Percentiles rank a stretch among this genome's conserved stretches.
These are phyloP conservation scores for Backusella circina DNA, from an alignment of 192 early-diverging fungal genomes.

Conservation along the genomic window DNA sequence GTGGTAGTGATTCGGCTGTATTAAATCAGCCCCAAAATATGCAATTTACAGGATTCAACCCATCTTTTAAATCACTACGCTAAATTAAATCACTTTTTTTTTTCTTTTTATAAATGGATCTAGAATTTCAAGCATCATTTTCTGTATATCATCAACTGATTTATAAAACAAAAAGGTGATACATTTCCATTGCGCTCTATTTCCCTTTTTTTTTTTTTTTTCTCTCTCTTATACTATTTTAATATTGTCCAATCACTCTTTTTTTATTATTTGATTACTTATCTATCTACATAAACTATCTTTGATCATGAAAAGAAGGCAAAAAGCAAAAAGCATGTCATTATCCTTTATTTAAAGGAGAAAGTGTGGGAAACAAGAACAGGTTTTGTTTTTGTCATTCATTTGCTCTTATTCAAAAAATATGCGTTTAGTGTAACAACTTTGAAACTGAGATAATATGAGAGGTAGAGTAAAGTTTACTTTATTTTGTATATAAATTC, in stretches of 20 bases:
- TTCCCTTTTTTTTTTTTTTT: too few relatives aligned
- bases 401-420: neutral
- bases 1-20: neutral
- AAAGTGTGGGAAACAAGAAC: neutral
- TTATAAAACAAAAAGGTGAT: too few relatives aligned
- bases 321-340: neutral
- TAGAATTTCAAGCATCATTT: neutral
- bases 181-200: too few relatives aligned
- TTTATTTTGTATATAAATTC: neutral
- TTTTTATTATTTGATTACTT: too few relatives aligned
- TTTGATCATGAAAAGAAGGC: neutral
- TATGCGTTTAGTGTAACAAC: neutral
- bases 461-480: neutral
- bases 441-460: slow-evolving; percentile 2
- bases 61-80: neutral
- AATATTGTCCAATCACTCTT: neutral
- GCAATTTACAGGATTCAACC: neutral
- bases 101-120: too few relatives aligned
- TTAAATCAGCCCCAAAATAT: neutral
- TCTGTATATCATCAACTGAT: neutral
- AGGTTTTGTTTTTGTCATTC: neutral
- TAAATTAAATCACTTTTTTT: neutral
- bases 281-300: neutral
- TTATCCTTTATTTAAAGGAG: neutral
- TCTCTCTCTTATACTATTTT: neutral